Conservation (phyloP, 2,329 filamentous ascomycete genomes). For the Colletotrichum paranaense region DNA sequence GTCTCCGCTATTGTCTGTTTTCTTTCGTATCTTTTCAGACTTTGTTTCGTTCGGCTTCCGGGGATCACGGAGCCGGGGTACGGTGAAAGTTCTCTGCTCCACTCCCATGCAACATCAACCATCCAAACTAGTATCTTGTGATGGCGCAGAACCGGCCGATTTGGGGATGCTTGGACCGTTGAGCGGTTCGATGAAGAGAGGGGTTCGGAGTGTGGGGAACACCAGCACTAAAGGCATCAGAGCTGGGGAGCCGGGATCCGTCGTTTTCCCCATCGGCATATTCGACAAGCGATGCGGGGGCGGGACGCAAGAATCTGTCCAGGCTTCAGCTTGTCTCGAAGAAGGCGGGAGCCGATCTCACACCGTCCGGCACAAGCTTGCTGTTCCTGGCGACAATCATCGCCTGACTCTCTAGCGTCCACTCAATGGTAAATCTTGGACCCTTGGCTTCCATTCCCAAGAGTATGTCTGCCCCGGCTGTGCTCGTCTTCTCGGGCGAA, state of each 20-base stretch:
- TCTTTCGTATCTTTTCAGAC: neutral
- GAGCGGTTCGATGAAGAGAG: neutral
- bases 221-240: neutral
- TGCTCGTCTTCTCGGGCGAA: constrained; percentile 26
- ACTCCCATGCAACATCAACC: constrained; percentile 12
- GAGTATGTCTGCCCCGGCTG: neutral
- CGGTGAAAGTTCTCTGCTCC: neutral
- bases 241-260: neutral
- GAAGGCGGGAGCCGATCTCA: constrained; percentile 2
- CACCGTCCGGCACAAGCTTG: neutral
- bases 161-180: constrained; percentile 21
- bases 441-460: neutral
- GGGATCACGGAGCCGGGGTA: constrained; percentile 32
- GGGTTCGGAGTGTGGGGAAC: neutral
- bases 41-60: neutral
- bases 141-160: constrained; percentile 13
- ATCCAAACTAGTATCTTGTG: constrained; percentile 10
- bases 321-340: neutral
- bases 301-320: constrained; percentile 12
- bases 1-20: neutral
- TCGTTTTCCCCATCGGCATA: constrained; percentile 5
- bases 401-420: constrained; percentile 1
- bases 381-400: neutral
- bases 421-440: neutral
- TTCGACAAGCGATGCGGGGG: constrained; percentile 33